Base-by-base conservation (phyloP, 495 filamentous ascomycete species). In the Penicillium manginii region DNA sequence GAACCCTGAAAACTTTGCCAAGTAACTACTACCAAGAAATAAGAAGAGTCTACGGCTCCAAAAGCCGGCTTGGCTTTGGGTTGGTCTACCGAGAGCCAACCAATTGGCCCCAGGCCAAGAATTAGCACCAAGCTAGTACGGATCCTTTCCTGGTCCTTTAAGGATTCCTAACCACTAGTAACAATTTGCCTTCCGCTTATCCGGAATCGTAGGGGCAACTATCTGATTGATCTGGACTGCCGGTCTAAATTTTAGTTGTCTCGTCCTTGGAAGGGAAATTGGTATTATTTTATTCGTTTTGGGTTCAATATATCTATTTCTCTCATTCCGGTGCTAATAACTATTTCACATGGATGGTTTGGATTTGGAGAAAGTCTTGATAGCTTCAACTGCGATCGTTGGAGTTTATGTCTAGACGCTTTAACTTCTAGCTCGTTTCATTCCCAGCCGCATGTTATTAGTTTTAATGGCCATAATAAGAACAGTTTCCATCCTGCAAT, bases 401-500 rank as follows among this genome's bases (percentile, higher is more conserved):
- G 26, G 9, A 5, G 26, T 29, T 6, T 6, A 26, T 26, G 23
- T 26, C 4, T 29, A 8, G 26, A 29, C 26, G 26, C 26, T 29
- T 29, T 8, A 29, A 8, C 26, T 29, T 29, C 26, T 29, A 29
- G 26, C 26, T 29, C 26, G 26, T 29, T 37, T 37, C 35, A 37
- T 37, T 5, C 40, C 12, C 14, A 43, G 40, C 17, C 35, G 35
- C 35, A 37, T 37, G 12, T 10, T 37, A n/a, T 37, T 12, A 12
- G 35, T 35, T 33, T 14, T 37, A 0, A 50, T 50, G 37, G 54
- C 45, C 31, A 19, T 19, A 1, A 23, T 22, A 7, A 33, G n/a
- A n/a, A 50, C 14, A n/a, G 50, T 54, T 46, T 49, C 22, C 51
- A 50, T 49, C 8, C n/a, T 54, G 23, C 7, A 31, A 50, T 23